Base-by-base conservation (phyloP, 768 basidiomycete species). In the Psilocybe tampanensis region DNA sequence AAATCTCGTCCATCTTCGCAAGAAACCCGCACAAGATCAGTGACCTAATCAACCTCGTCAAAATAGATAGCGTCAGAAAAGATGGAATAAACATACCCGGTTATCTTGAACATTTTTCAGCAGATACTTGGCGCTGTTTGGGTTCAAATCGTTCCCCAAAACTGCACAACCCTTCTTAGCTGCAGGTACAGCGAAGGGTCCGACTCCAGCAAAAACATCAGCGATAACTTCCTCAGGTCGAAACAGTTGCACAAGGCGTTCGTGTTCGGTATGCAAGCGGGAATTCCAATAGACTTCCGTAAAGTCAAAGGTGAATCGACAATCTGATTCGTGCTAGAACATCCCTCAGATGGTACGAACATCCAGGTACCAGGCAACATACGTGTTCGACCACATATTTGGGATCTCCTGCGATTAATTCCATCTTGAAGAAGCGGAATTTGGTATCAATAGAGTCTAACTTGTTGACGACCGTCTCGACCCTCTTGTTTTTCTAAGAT, bases 231-330 rank as follows among this genome's bases (percentile, higher is more conserved):
- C 92, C 22, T 86, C 80, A 0, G 86, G 83, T 23, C 80, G 69
- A 73, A 98, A 95, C 33, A 79, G 62, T 17, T 80, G 69, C 41
- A 98, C 90, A 15, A 99, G 78, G 2, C 95, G 88, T 23, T 86
- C 85, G 67, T 99, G 97, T 68, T 99, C 97, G 3, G 87, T 86
- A 55, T 94, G 90, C 33, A 99, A 76, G 34, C 97, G 87, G 15
- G 95, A 96, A 75, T 99, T 99, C 95, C 95, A 99, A 72, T 99
- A 99, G 12, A 98, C 97, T 67, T 87, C 80, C 6, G 90, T 87
- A 68, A 98, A 99, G 70, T 99, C 95, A 65, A 99, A 98, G 1
- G 82, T 88, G 72, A 98, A 98, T 29, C 76, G 78, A 70, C 95
- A 98, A 63, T 86, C 82, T 8, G 88, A 84, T 76, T 99, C 96